These are phyloP conservation scores for Fusarium setosum DNA, from an alignment of 2,329 filamentous ascomycete genomes.

Conservation along the genomic window DNA sequence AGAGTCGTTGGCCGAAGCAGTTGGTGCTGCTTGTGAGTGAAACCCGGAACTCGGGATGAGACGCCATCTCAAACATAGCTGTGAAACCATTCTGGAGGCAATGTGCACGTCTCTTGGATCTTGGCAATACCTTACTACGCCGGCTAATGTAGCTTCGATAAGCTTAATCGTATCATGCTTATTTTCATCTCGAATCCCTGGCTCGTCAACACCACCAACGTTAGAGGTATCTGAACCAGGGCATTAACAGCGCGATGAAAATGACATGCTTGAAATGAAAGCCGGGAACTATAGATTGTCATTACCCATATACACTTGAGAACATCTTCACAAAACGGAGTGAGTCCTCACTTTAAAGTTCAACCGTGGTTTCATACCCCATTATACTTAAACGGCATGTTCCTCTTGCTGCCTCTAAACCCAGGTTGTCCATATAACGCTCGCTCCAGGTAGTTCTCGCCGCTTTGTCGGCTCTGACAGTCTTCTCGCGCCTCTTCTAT, in stretches of 20 bases:
- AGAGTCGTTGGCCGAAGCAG: background rate
- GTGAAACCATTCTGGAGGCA: background rate
- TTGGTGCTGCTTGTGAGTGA: background rate
- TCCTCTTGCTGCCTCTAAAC: constrained; percentile 7
- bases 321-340: too few relatives aligned
- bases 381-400: background rate
- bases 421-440: constrained; percentile 20
- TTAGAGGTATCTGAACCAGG: background rate
- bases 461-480: background rate
- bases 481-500: background rate
- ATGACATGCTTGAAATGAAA: too few relatives aligned
- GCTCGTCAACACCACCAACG: background rate
- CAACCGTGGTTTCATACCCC: background rate
- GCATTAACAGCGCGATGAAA: background rate
- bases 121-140: background rate
- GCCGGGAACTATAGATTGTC: too few relatives aligned
- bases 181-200: background rate
- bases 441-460: constrained; percentile 3
- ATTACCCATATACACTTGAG: too few relatives aligned
- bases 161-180: constrained; percentile 27
- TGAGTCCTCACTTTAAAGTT: too few relatives aligned
- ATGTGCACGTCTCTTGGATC: background rate
- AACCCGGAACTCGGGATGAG: background rate
- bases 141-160: constrained; percentile 6
- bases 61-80: background rate